These are phyloP conservation scores for Boletellus deceptivus DNA, from an alignment of 1,284 basidiomycete species.

Conservation along the genomic window DNA sequence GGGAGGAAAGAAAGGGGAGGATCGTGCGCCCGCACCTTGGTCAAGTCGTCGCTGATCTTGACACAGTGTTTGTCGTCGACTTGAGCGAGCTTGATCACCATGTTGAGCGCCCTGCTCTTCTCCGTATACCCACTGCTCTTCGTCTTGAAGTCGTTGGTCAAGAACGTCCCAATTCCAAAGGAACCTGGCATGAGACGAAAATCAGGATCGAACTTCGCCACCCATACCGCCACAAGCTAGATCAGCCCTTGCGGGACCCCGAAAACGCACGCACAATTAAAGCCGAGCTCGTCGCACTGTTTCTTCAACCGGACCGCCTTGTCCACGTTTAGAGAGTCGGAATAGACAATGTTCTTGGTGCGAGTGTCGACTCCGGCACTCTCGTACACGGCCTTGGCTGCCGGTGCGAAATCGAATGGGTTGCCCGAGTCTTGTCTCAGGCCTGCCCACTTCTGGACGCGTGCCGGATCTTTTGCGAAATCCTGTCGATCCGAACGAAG, in stretches of 20 bases:
- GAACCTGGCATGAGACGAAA: conserved; percentile 42
- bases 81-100: conserved; percentile 86
- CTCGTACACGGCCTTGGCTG: conserved; percentile 70
- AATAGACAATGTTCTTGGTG: conserved; percentile 78
- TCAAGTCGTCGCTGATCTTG: conserved; percentile 89
- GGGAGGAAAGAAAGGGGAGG: not conserved
- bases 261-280: conserved; percentile 54
- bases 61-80: conserved; percentile 77
- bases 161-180: conserved; percentile 89
- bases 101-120: conserved; percentile 83
- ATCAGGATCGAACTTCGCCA: too few relatives aligned
- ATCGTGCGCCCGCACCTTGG: conserved; percentile 57
- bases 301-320: conserved; percentile 68
- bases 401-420: conserved; percentile 72
- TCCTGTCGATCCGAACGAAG: conserved; percentile 41
- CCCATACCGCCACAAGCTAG: too few relatives aligned
- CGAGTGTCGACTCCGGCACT: conserved; percentile 62
- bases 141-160: conserved; percentile 84
- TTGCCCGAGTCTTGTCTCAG: conserved; percentile 93
- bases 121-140: conserved; percentile 51
- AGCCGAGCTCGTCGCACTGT: conserved; percentile 72
- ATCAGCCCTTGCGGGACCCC: not conserved
- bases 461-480: conserved; percentile 56
- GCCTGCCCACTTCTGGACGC: conserved; percentile 71
- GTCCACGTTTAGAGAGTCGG: conserved; percentile 75